Base-by-base conservation (phyloP, 805 yeast species). In the Yarrowia bubula region DNA sequence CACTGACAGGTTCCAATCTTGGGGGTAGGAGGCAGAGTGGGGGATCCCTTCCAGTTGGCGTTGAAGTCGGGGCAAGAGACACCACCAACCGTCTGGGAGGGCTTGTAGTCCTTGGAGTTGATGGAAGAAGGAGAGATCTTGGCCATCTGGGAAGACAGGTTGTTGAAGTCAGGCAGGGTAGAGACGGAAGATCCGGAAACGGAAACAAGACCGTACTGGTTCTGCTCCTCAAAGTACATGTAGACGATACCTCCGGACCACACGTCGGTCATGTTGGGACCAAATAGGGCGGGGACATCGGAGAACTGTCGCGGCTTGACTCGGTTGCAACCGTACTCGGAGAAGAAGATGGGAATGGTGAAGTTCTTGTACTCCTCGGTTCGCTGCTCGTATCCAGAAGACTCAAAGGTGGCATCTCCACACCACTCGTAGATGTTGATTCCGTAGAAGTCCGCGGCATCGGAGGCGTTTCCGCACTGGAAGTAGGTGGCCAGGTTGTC, bases 201-300 rank as follows among this genome's bases (percentile, higher is more conserved):
- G 37, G 86, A 72, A 31, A 90, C 96, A 67, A 90, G 81, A 67
- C 97, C 97, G 74, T 90, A 90, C 70, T 89, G 76, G 77, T 91
- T 91, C 53, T 77, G 86, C 77, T 90, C 97, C 80, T 91, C 85
- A 75, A 87, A 89, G 79, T 89, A 90, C 95, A 89, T 89, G 82
- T 91, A 90, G 64, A 89, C 93, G 71, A 90, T 89, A 77, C 97
- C 97, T 74, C 97, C 97, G 46, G 96, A 89, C 95, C 96, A 91
- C 62, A 90, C 92, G 72, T 84, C 89, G 57, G 95, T 87, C 96
- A 90, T 90, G 32, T 89, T 78, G 67, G 77, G 79, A 37, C 86
- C 76, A 78, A 81, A 90, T 8, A 90, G 75, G 4, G 92, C 83
- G 14, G 79, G 82, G 67, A 90, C 89, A 74, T 90, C 96, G 39